A percentile compares a stretch with the other conserved stretches of the same genome.
phyloP scores from a whole-genome alignment of 768 basidiomycete genomes.

The Russula lepida region DNA sequence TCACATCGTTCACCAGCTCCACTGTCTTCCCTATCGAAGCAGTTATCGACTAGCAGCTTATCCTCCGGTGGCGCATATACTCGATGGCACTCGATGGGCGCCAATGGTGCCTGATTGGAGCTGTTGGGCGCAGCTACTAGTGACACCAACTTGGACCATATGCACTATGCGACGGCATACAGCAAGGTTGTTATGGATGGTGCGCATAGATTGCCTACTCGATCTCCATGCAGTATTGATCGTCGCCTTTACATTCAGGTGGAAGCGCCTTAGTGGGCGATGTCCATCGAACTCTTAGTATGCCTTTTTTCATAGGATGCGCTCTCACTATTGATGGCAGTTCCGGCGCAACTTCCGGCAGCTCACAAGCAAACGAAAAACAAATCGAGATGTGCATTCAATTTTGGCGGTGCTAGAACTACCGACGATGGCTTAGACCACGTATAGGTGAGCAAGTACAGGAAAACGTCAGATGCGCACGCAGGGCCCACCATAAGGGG shows the following conservation, averaged over 20 bases:
- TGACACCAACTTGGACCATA: no score
- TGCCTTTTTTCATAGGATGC: not conserved
- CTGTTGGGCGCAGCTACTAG: no score
- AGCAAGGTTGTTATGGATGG: not conserved
- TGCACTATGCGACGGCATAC: no score
- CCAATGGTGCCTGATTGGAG: no score
- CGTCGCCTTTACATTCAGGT: not conserved
- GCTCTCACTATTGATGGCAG: not conserved
- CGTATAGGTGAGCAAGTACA: not conserved
- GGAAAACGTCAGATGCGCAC: not conserved
- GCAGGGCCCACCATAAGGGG: not conserved
- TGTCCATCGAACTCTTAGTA: not conserved
- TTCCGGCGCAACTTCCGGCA: not conserved
- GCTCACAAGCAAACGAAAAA: not conserved
- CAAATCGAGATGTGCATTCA: not conserved
- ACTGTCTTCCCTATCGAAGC: no score
- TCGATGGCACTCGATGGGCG: no score
- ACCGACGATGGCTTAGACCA: not conserved
- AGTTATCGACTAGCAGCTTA: no score
- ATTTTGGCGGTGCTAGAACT: not conserved
- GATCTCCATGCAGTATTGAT: not conserved
- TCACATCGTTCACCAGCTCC: no score
- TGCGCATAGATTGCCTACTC: not conserved
- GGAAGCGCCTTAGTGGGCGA: not conserved
- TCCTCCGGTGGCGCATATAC: no score